Base-by-base conservation (phyloP, 2,329 filamentous ascomycete species). In the Penicillium sp. region DNA sequence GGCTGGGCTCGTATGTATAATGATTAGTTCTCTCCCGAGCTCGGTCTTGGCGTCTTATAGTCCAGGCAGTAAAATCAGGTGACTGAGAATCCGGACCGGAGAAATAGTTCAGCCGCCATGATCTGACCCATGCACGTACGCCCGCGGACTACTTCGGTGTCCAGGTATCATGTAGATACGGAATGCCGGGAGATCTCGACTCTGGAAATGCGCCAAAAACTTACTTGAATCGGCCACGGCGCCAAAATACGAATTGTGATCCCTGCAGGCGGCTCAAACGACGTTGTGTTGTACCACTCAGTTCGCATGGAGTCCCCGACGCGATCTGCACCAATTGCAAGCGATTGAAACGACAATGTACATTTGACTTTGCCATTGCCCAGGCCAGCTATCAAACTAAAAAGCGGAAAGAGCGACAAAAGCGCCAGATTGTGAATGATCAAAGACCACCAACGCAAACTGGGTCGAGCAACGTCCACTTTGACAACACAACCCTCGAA, bases 221-320 rank as follows among this genome's bases (percentile, higher is more conserved):
- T 18, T 27, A 40, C 2, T 2, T 40, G 1, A 35, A 23, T 26
- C 19, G 45, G 19, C 51, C 51, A 32, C 61, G 64, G 35, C 64
- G 64, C 32, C 64, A 65, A 30, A 61, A 65, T 41, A 57, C 61
- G 7, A 67, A 64, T 50, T 67, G 64, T 40, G 64, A 67, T 35
- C 58, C 50, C 32, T 67, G 64, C 30, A 56, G 64, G 16, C 64
- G 61, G 27, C 64, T 62, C 2, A 67, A 67, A 34, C 60, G 64
- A 44, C 64, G 64, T 11, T 67, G 64, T 50, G 49, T 62, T 29
- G 51, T 66, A n/a, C 27, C 42, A 39, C 10, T 48, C 4, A 26
- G 18, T 35, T 27, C 29, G 13, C 44, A 57, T 6, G 47, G 23
- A 4, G 44, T 47, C 14, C 2, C 46, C 9, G 43, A 16, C 16